phyloP scores from a whole-genome alignment of 2,329 filamentous ascomycete genomes.

The Ramichloridium luteum region DNA sequence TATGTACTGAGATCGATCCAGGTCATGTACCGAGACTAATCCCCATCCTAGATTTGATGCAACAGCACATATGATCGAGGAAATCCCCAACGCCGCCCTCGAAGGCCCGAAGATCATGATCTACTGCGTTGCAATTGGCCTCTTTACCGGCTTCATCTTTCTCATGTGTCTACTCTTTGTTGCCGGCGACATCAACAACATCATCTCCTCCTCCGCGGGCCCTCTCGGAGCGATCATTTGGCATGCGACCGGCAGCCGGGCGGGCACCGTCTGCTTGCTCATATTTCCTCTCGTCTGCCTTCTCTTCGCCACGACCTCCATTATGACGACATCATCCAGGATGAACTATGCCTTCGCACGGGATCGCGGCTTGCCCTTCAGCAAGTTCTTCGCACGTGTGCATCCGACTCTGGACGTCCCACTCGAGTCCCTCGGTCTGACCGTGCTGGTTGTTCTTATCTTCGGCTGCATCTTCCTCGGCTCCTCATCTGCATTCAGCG shows the following conservation, averaged over 20 bases:
- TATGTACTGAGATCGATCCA: no score
- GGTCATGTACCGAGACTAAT: no score
- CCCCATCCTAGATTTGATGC: no score
- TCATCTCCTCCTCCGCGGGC: constrained; percentile 22
- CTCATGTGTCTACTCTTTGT: constrained; percentile 26
- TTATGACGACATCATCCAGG: constrained; percentile 26
- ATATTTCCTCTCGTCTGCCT: constrained; percentile 27
- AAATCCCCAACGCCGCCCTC: constrained; percentile 25
- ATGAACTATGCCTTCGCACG: constrained; percentile 29
- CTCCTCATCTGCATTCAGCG: constrained; percentile 27
- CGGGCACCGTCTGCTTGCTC: constrained; percentile 25
- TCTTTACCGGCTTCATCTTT: constrained; percentile 27
- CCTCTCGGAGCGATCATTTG: constrained; percentile 25
- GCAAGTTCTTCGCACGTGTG: constrained; percentile 23
- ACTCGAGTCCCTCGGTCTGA: constrained; percentile 24
- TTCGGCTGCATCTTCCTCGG: constrained; percentile 28
- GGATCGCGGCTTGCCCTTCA: constrained; percentile 25
- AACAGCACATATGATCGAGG: constrained; percentile 38
- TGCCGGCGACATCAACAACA: constrained; percentile 20
- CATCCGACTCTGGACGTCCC: constrained; percentile 25
- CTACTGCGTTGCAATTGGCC: constrained; percentile 25
- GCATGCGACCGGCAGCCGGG: constrained; percentile 23
- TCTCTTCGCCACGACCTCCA: constrained; percentile 24
- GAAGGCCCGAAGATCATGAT: constrained; percentile 27
- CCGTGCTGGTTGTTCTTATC: constrained; percentile 21